Evolutionary conservation across 1,284 basidiomycete genomes (phyloP), one percentile per base, ranked within the genome.

Genomic region (Psilocybe mexicana): DNA sequence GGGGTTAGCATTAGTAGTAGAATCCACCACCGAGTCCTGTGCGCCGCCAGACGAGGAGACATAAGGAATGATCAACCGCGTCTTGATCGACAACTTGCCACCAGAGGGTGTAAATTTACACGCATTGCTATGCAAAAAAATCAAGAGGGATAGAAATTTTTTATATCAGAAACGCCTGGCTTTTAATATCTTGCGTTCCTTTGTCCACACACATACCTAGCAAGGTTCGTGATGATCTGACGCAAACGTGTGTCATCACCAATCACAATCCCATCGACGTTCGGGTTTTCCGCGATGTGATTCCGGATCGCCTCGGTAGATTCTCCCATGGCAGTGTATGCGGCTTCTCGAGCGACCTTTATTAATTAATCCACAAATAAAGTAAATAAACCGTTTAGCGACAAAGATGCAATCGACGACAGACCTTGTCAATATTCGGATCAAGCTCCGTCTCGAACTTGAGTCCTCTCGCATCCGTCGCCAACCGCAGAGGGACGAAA

Each of bases 31-130:
- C 7, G 64, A 58, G 35, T 70, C 64, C 14, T 18, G 52, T 56
- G 43, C 57, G 62, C n/a, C 58, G 60, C 48, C 70, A 70, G 44
- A 75, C 64, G 18, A 18, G 18, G 18, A 18, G 18, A 18, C 18
- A 14, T 61, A 46, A 1, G 84, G 84, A 10, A 83, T 66, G 23
- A 90, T 64, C 25, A 93, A 77, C 59, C 73, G 75, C 2, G 90
- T 92, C 38, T 73, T 76, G 51, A 92, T 81, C 0, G 74, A 77
- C 35, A 92, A 74, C 60, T 79, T 83, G 1, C 90, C 89, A 14
- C 92, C 92, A 0, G 81, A 67, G 1, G 86, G 84, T 0, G 93
- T 94, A 69, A 95, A 95, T 72, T 89, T 90, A 72, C 86, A 88
- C 12, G 87, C 88, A 60, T 90, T 90, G 63, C 86, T 88, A 43